Conservation (phyloP, 306 rosid species). For the Aeschynomene evenia region DNA sequence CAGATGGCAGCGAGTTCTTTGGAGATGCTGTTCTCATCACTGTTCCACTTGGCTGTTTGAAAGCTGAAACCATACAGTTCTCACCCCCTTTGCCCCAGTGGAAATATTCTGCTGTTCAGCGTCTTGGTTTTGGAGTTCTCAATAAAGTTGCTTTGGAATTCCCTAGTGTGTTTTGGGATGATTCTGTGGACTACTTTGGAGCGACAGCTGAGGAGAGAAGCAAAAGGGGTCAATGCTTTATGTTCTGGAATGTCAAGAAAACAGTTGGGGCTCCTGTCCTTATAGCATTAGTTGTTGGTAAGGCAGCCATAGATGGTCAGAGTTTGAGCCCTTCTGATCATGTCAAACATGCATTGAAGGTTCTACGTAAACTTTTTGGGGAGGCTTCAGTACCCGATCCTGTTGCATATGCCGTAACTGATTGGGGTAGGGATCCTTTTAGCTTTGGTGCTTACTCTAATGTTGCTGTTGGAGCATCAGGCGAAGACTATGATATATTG, state of each 20-base stretch:
- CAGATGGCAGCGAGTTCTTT: constrained; percentile 66
- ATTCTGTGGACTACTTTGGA: constrained; percentile 97
- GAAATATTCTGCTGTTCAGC: constrained; percentile 82
- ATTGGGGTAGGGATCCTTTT: constrained; percentile 99
- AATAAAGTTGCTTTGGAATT: constrained; percentile 92
- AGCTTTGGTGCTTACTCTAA: constrained; percentile 96
- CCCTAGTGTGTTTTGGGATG: constrained; percentile 96
- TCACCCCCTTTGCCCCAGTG: constrained; percentile 91
- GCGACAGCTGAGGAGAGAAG: constrained; percentile 93
- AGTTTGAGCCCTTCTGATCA: constrained; percentile 68
- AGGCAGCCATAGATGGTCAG: constrained; percentile 92
- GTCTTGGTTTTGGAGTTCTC: constrained; percentile 97
- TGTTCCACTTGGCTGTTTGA: constrained; percentile 96
- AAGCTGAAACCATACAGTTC: constrained; percentile 83
- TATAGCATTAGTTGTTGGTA: constrained; percentile 93
- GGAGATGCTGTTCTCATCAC: constrained; percentile 94
- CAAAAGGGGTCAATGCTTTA: constrained; percentile 91
- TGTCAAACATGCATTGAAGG: constrained; percentile 80
- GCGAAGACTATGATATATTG: constrained; percentile 92
- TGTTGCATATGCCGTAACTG: constrained; percentile 87
- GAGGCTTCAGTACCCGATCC: constrained; percentile 90
- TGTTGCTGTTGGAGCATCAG: constrained; percentile 97
- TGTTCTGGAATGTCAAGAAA: constrained; percentile 98
- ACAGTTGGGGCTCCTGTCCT: constrained; percentile 99
- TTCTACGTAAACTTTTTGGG: constrained; percentile 94